Base-by-base conservation (phyloP, 169 alveolate genomes). In the Haemoproteus tartakovskyi region DNA sequence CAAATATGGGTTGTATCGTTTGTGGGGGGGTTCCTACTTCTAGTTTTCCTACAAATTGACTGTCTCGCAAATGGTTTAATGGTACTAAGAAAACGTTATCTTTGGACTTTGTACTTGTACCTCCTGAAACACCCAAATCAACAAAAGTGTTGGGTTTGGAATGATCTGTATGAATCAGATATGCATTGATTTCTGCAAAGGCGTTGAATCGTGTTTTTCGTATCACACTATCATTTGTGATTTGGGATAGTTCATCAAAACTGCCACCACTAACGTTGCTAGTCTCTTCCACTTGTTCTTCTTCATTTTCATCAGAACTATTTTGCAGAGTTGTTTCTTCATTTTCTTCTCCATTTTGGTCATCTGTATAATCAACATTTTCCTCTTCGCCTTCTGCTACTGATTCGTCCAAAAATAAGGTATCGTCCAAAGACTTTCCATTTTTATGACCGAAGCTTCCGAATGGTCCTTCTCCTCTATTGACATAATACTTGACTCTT, bases 11-110 rank as follows among this genome's bases (percentile, higher is more conserved):
- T 22, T 64, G 33, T 50, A 91, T 79, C 47, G 63, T 60, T 85
- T 91, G 95, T 0, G 86, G 89, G 0, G 95, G 95, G 30, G 80
- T 87, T 16, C 95, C 95, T 43, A 91, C 70, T 51, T 60, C 63
- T 3, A 90, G 60, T 19, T 38, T 57, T 14, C 91, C 87, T 43
- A 82, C 92, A 57, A 80, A 89, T 54, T 86, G 91, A 38, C 84
- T 74, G n/a, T 88, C 87, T 19, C 63, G 41, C 27, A 85, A 11
- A 18, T 62, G 79, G 16, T 51, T 61, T 59, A 67, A 29, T 1
- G 82, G 82, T 12, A 61, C 67, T 12, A 62, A 33, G 19, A 60
- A 60, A 1, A 62, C 54, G 22, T 62, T 60, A 0, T 62, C 79
- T n/a, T 36, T 18, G 2, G 87, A 51, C 19, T 51, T 22, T 6